Conservation (phyloP, 352 stramenopile species). For the Globisporangium lucens region DNA sequence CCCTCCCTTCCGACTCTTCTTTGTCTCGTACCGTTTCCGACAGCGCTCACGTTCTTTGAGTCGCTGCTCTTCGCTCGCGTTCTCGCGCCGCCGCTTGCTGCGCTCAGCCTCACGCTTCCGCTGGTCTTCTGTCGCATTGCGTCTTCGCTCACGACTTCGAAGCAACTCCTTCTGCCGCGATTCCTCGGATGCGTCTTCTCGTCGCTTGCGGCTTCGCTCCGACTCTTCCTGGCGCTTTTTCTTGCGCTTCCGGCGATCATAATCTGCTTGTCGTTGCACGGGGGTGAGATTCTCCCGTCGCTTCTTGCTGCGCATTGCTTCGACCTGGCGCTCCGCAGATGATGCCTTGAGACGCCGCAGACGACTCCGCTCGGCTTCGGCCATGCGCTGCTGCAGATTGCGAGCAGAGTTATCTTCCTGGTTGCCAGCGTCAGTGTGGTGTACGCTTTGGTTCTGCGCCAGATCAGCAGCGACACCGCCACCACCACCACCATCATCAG, state of each 20-base stretch:
- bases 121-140: constrained; percentile 65
- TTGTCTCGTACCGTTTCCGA: constrained; percentile 56
- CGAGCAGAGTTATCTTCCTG: not conserved
- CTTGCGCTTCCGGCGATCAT: constrained; percentile 59
- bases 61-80: constrained; percentile 61
- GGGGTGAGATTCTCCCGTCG: constrained; percentile 62
- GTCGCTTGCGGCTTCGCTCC: constrained; percentile 41
- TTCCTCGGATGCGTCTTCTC: constrained; percentile 42
- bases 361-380: constrained; percentile 61
- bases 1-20: constrained; percentile 28
- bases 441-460: not conserved
- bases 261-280: constrained; percentile 58
- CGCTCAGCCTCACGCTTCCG: constrained; percentile 55
- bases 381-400: constrained; percentile 25
- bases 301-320: constrained; percentile 55
- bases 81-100: constrained; percentile 49
- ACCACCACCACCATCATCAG: not conserved
- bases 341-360: constrained; percentile 46
- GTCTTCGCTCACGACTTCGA: constrained; percentile 54
- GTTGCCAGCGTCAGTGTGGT: constrained; percentile 3
- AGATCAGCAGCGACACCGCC: not conserved
- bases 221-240: constrained; percentile 49
- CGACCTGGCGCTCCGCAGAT: constrained; percentile 37
- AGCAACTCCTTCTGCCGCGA: constrained; percentile 48
- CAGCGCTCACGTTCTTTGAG: constrained; percentile 63